Evolutionary conservation across 306 rosid species (phyloP), one percentile per base, ranked within the genome.

Genomic region (Ammopiptanthus mongolicus): DNA sequence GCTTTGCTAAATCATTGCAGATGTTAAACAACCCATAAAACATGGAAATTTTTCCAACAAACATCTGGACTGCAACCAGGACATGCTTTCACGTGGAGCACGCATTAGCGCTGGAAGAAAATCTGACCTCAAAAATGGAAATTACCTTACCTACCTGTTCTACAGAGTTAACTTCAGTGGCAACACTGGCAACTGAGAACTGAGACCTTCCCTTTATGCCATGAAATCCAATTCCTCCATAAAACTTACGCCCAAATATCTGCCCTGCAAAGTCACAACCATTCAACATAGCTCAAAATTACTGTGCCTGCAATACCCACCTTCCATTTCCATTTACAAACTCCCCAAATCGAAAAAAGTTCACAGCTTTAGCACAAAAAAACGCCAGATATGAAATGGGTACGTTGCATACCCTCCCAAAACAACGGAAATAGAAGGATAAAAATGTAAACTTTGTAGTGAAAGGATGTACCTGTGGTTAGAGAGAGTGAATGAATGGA

Each of bases 81-180:
- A n/a, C n/a, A n/a, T n/a, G n/a, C n/a, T n/a, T n/a, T n/a, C n/a
- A n/a, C n/a, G n/a, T n/a, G n/a, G n/a, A n/a, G n/a, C n/a, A n/a
- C n/a, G n/a, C 3, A 17, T 50, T 23, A 21, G 6, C 21, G 1
- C 17, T 59, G 29, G 44, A 57, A 13, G 7, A 53, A 65, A 59
- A 13, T 60, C 28, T 6, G 19, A 25, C 7, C 15, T 25, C 52
- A 58, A 44, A 75, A 62, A 3, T 22, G 28, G 33, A 36, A 72
- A 10, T 56, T 73, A 59, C 48, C 10, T 48, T 34, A 52, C 57
- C 37, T 76, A 89, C 97, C 97, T 88, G 85, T 44, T 85, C 84
- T 9, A 78, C 81, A 57, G 91, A 51, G 86, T 79, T 88, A 65
- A 87, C 74, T 79, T 88, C 88, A 74, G 97, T 81, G 61, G 92